Base-by-base conservation (phyloP, 2,329 filamentous ascomycete genomes). In the Trichoderma cornu-damae region DNA sequence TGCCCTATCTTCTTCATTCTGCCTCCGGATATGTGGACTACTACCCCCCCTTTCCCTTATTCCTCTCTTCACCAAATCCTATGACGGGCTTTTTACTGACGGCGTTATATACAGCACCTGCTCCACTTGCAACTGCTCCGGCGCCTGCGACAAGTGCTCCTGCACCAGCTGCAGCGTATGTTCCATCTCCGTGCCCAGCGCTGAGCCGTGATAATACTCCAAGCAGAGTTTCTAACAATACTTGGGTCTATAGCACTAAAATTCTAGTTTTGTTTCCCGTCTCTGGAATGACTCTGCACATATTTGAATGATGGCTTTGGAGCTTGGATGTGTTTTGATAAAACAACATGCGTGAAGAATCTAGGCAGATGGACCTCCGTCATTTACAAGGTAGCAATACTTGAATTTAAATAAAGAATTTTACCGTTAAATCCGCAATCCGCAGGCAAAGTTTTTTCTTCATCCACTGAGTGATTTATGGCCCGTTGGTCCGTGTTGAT, bases 81-180 rank as follows among this genome's bases (percentile, higher is more conserved):
- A 6, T 5, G 2, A 4, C 9, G 26, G 5, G 22, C 1, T 26
- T 24, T 5, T 9, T 3, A 34, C n/a, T 54, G 1, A 58, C 24
- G 7, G 5, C 7, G 16, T 12, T 32, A 24, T 24, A 8, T 12
- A 58, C 6, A 58, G 56, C 38, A 3, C 6, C 24, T 58, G 56
- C 32, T 47, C 26, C 26, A 54, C 49, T 8, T 58, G 56, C 49
- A 46, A 38, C 32, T 58, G 56, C 56, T 28, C 40, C 14, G 50
- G 34, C 24, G 16, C 18, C 40, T 58, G 56, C 56, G 11, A 11
- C 32, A 26, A 24, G 5, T 58, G 56, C 35, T 6, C 18, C n/a
- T 58, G 56, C 54, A 28, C 35, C 14, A 44, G 8, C 38, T 58
- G 56, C 49, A 12, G 34, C 18, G 56, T 58, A 47, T 20, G 56